These are phyloP conservation scores for Backusella liffmaniae DNA, from an alignment of 192 early-diverging fungal genomes.

Conservation along the genomic window DNA sequence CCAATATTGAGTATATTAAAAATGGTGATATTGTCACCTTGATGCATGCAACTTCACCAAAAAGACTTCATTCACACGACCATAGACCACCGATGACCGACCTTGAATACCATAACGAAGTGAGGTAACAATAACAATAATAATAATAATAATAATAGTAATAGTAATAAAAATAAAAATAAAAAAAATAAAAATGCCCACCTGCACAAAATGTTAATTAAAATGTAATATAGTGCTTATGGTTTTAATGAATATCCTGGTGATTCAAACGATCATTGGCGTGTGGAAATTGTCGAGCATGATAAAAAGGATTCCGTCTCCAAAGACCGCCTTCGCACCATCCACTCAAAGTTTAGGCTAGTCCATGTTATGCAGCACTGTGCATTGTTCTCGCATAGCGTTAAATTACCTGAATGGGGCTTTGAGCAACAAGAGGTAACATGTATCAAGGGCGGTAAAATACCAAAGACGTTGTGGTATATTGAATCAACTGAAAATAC, in stretches of 20 bases:
- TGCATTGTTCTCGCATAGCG: constrained; percentile 79
- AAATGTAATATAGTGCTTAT: constrained; percentile 44
- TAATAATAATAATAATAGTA: neutral
- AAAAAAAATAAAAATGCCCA: neutral
- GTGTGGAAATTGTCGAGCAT: constrained; percentile 72
- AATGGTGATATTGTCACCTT: constrained; percentile 82
- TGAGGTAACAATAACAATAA: constrained; percentile 37
- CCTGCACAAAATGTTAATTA: neutral
- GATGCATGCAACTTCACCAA: constrained; percentile 55
- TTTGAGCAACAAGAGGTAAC: constrained; percentile 93
- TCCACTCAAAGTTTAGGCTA: constrained; percentile 75
- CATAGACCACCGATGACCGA: constrained; percentile 65
- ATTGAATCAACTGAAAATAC: constrained; percentile 66
- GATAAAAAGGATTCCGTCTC: constrained; percentile 52
- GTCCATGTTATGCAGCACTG: constrained; percentile 75
- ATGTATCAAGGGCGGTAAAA: constrained; percentile 81
- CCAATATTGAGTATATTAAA: constrained; percentile 56
- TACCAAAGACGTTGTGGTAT: constrained; percentile 74
- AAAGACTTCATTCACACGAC: constrained; percentile 72
- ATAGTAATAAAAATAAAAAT: no score
- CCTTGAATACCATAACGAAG: constrained; percentile 73
- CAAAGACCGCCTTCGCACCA: constrained; percentile 55
- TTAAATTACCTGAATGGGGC: constrained; percentile 90
- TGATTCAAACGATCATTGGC: constrained; percentile 93
- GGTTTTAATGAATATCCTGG: constrained; percentile 72